These are phyloP conservation scores for Phanerodontia chrysosporium DNA, from an alignment of 768 basidiomycete species.

Conservation along the genomic window DNA sequence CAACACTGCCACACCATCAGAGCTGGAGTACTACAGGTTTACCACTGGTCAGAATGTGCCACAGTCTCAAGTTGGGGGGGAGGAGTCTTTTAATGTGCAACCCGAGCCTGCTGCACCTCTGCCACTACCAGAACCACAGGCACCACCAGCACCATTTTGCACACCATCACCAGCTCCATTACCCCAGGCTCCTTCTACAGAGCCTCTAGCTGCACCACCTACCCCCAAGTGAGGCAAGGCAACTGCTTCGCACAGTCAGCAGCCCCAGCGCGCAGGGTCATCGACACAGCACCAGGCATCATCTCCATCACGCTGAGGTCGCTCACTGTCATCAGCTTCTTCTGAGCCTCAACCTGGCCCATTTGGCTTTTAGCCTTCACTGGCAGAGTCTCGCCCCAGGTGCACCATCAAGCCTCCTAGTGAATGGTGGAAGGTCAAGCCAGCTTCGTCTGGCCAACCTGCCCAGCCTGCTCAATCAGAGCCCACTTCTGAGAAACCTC, in stretches of 20 bases:
- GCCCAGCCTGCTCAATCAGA: too few species aligned
- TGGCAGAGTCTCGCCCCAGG: background rate
- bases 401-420: background rate
- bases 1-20: background rate
- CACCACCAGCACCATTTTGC: background rate
- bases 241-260: too few species aligned
- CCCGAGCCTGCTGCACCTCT: conserved; percentile 3
- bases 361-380: background rate
- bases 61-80: background rate
- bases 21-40: background rate
- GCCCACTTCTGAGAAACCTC: too few species aligned
- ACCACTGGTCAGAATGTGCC: background rate
- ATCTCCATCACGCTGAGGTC: too few species aligned
- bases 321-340: background rate
- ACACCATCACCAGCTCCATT: background rate
- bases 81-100: background rate
- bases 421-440: conserved; percentile 1
- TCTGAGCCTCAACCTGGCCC: background rate
- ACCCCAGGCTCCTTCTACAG: background rate
- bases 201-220: too few species aligned
- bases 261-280: too few species aligned
- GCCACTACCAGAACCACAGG: background rate
- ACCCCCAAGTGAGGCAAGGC: too few species aligned
- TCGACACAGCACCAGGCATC: too few species aligned
- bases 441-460: background rate